Percentiles rank a stretch among this genome's conserved stretches.
phyloP scores from a whole-genome alignment of 2,329 filamentous ascomycete species.

The Orbilia ellipsospora region DNA sequence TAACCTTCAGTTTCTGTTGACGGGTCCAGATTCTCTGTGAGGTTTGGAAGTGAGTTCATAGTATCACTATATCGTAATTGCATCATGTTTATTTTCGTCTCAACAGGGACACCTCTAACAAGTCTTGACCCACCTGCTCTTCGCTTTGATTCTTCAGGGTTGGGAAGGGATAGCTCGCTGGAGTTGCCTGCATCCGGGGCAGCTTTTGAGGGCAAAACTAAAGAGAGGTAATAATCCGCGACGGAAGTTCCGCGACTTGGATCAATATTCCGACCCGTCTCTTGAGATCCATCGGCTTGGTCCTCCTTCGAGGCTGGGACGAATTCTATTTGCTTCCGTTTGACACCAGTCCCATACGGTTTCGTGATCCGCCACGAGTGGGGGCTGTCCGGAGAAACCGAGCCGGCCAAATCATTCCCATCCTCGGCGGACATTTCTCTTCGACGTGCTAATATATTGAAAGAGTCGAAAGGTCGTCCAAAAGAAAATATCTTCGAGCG shows the following conservation, averaged over 20 bases:
- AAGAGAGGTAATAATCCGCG: slow-evolving; percentile 73
- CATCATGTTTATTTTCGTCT: slow-evolving; percentile 33
- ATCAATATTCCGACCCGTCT: slow-evolving; percentile 47
- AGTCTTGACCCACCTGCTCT: slow-evolving; percentile 43
- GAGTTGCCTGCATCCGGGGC: slow-evolving; percentile 51
- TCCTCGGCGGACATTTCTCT: slow-evolving; percentile 43
- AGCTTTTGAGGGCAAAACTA: slow-evolving; percentile 69
- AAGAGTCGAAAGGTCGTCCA: slow-evolving; percentile 21
- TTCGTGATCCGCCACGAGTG: slow-evolving; percentile 58
- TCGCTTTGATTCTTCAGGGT: slow-evolving; percentile 53
- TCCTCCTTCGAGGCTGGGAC: slow-evolving; percentile 64
- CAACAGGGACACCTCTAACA: slow-evolving; percentile 16
- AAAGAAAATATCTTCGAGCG: not conserved
- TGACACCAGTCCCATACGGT: slow-evolving; percentile 70
- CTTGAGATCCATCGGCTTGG: slow-evolving; percentile 24
- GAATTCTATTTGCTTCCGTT: slow-evolving; percentile 69
- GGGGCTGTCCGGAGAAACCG: slow-evolving; percentile 32
- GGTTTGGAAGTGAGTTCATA: slow-evolving; percentile 1
- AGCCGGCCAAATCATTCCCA: slow-evolving; percentile 40
- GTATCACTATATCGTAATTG: slow-evolving; percentile 42
- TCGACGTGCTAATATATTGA: slow-evolving; percentile 4
- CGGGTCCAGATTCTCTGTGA: slow-evolving; percentile 50
- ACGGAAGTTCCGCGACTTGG: slow-evolving; percentile 60
- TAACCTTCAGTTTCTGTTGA: slow-evolving; percentile 43
- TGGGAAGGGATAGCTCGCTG: slow-evolving; percentile 56